Evolutionary conservation across 805 yeast species (phyloP).

Genomic region (Wickerhamomyces subpelliculosus): DNA sequence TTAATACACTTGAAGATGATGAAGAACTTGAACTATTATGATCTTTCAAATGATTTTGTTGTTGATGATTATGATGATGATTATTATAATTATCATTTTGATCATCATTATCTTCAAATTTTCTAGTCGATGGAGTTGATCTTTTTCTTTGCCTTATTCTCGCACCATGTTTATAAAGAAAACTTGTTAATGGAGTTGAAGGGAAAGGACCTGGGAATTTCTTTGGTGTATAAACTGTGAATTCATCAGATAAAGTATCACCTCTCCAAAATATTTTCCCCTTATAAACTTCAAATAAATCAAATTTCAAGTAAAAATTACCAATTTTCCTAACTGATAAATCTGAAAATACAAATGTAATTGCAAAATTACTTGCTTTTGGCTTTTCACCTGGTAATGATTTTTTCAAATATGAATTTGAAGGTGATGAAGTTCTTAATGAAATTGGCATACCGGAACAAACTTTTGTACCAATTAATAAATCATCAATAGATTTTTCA

Average conservation of each 20-base stretch:
- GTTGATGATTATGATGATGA: too few relatives aligned
- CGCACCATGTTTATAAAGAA: slow-evolving; percentile 25
- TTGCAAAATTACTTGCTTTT: slow-evolving; percentile 15
- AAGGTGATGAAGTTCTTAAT: slow-evolving; percentile 9
- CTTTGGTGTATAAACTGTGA: slow-evolving; percentile 24
- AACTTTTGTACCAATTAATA: slow-evolving; percentile 18
- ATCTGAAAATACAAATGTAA: slow-evolving; percentile 26
- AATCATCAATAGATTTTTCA: slow-evolving; percentile 9
- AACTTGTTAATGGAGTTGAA: slow-evolving; percentile 22
- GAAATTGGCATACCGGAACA: slow-evolving; percentile 20
- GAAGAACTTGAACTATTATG: neutral
- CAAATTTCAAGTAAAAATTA: slow-evolving; percentile 19
- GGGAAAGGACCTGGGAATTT: slow-evolving; percentile 26
- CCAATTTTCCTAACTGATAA: slow-evolving; percentile 23
- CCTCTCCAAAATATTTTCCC: slow-evolving; percentile 17
- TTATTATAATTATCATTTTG: neutral
- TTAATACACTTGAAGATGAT: neutral
- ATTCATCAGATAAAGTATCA: slow-evolving; percentile 12
- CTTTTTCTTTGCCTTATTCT: slow-evolving; percentile 25
- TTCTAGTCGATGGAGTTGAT: neutral
- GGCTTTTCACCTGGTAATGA: slow-evolving; percentile 11
- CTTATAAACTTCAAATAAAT: slow-evolving; percentile 21
- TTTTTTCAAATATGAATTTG: slow-evolving; percentile 6
- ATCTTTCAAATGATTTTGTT: too few relatives aligned
- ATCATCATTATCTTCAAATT: neutral